Base-by-base conservation (phyloP, 371 early-diverging fungal genomes). In the Nematocida ironsii region DNA sequence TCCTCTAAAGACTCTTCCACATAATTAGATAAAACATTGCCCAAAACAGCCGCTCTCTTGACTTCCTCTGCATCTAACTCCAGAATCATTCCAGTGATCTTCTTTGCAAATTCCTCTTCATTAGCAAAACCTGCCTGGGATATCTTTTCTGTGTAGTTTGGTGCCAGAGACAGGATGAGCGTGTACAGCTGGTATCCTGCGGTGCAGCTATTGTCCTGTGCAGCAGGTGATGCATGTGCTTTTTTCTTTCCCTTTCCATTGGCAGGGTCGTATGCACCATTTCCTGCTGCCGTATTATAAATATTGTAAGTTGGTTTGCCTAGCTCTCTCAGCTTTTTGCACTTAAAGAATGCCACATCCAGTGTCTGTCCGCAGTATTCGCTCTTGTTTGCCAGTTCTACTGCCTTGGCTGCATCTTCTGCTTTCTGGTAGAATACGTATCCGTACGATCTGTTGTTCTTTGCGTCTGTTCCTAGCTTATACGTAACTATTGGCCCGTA, bases 401-500 rank as follows among this genome's bases (percentile, higher is more conserved):
- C 60, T 5, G 88, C 88, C 44, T 82, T 64, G 20, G 68, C 69
- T 20, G 86, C 87, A 67, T 85, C 85, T 54, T 87, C 86, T 7
- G 80, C 57, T 18, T 70, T 83, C n/a, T 73, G 39, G 69, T 81
- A 88, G 72, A 82, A 86, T 5, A 88, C 62, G 68, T 82, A 87
- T 27, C 83, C 86, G 73, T 82, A 86, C n/a, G 70, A 56, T 44
- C 54, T 33, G 55, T 83, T 84, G 44, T 60, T 62, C 47, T 73
- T 83, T 27, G 80, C 40, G 25, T 72, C 62, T 54, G 69, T 54
- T 6, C 44, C 76, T 44, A 88, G 40, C 54, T 72, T 69, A 45
- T 86, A 27, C 20, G 82, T 80, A 4, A 81, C 62, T 39, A 88
- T 85, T 25, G 11, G 85, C 56, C 99, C 99, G 84, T 89, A 94